Percentiles rank a stretch among this genome's conserved stretches.
Conservation (phyloP, 352 stramenopile genomes). For the Pythium brassicae region DNA sequence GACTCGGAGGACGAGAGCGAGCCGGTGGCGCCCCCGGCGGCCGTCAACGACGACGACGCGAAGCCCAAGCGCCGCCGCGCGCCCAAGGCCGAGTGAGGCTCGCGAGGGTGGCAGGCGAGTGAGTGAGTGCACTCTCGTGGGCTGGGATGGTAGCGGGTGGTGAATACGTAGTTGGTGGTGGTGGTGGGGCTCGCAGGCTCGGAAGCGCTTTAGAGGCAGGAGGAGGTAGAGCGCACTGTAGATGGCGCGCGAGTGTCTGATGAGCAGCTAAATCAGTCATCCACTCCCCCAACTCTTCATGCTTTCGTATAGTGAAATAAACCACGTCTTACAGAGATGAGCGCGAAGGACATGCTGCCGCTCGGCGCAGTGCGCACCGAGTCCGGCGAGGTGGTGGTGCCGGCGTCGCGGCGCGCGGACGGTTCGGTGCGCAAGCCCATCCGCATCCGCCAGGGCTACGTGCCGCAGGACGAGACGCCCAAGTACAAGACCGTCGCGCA, state of each 20-base stretch:
- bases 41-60: slow-evolving; percentile 4
- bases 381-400: slow-evolving; percentile 64
- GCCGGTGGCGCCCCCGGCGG: slow-evolving; percentile 9
- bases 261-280: too few relatives aligned
- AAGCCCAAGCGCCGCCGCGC: slow-evolving; percentile 58
- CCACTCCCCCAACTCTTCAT: too few relatives aligned
- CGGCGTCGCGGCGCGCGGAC: slow-evolving; percentile 55
- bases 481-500: slow-evolving; percentile 76
- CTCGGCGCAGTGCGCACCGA: slow-evolving; percentile 57
- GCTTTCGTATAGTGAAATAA: background rate
- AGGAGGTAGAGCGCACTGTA: too few relatives aligned
- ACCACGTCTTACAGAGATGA: background rate
- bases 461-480: slow-evolving; percentile 77
- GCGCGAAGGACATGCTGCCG: slow-evolving; percentile 25
- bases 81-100: slow-evolving; percentile 54
- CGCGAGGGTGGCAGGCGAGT: background rate
- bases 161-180: too few relatives aligned
- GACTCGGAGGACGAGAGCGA: slow-evolving; percentile 64
- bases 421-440: slow-evolving; percentile 76
- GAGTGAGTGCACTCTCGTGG: too few relatives aligned
- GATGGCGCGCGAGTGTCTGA: too few relatives aligned
- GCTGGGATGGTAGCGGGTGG: too few relatives aligned
- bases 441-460: slow-evolving; percentile 75
- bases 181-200: too few relatives aligned
- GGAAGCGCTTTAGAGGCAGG: too few relatives aligned